Conservation (phyloP, 1,284 basidiomycete genomes). For the Apiotrichum gracile region DNA sequence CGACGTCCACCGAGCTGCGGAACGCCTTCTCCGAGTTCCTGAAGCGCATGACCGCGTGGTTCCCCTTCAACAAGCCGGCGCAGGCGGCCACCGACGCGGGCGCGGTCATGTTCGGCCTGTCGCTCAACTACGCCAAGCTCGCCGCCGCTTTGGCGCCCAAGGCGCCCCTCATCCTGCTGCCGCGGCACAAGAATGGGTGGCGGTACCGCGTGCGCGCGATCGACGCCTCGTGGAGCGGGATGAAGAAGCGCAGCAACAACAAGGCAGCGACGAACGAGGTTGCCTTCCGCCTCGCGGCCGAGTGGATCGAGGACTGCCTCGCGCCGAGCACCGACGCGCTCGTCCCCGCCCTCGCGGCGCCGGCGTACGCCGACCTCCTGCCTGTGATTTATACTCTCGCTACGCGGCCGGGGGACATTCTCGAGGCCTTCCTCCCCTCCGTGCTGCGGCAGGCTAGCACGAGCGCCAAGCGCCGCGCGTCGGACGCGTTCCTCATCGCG, state of each 20-base stretch:
- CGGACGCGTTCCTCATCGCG: conserved; percentile 63
- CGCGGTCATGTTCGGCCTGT: conserved; percentile 49
- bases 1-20: conserved; percentile 17
- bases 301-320: conserved; percentile 65
- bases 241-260: conserved; percentile 5
- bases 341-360: conserved; percentile 53
- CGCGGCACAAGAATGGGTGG: conserved; percentile 21
- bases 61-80: conserved; percentile 57
- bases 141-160: conserved; percentile 30
- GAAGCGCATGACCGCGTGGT: conserved; percentile 63
- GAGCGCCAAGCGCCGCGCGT: conserved; percentile 21
- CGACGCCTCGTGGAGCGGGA: conserved; percentile 26
- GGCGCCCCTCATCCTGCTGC: conserved; percentile 14
- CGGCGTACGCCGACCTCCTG: conserved; percentile 64
- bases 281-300: conserved; percentile 42
- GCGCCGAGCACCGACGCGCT: conserved; percentile 42
- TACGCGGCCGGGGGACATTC: conserved; percentile 44
- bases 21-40: conserved; percentile 30
- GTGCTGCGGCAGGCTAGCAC: conserved; percentile 46
- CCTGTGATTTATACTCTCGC: conserved; percentile 80
- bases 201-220: conserved; percentile 24
- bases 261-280: conserved; percentile 16
- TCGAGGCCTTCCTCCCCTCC: conserved; percentile 28
- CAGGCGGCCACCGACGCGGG: conserved; percentile 1
- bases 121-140: conserved; percentile 52